Conservation (phyloP, 257 asterid species). For the Solanum megistacrolobum region DNA sequence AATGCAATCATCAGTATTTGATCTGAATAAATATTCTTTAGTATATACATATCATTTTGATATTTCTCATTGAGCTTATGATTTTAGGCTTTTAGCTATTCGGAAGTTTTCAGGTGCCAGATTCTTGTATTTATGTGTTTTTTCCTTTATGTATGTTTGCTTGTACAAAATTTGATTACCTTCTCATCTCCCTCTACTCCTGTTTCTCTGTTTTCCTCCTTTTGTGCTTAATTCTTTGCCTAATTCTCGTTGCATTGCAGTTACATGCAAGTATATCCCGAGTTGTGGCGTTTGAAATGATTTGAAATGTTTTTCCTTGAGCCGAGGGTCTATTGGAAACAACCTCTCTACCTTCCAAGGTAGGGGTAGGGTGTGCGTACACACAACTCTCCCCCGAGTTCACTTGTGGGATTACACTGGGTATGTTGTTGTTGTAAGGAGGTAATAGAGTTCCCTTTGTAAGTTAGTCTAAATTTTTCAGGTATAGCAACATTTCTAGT, state of each 20-base stretch:
- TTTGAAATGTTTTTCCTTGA: not conserved
- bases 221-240: not conserved
- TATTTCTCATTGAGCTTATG: constrained; percentile 1
- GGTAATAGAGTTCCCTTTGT: not conserved
- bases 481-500: not conserved
- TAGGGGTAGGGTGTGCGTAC: not conserved
- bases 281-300: not conserved
- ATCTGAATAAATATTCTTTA: not conserved
- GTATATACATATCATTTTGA: not conserved
- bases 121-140: not conserved
- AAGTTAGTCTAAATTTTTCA: not conserved
- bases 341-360: not conserved
- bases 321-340: not conserved
- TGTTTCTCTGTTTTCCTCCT: not conserved
- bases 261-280: not conserved
- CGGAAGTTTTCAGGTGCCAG: not conserved
- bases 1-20: constrained; percentile 15
- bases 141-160: not conserved
- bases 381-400: not conserved
- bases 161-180: not conserved
- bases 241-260: not conserved
- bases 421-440: not conserved
- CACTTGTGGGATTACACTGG: not conserved
- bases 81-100: constrained; percentile 6
- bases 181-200: not conserved